phyloP scores from a whole-genome alignment of 2,329 filamentous ascomycete species.

The Paracorniculantispora psalliotae region DNA sequence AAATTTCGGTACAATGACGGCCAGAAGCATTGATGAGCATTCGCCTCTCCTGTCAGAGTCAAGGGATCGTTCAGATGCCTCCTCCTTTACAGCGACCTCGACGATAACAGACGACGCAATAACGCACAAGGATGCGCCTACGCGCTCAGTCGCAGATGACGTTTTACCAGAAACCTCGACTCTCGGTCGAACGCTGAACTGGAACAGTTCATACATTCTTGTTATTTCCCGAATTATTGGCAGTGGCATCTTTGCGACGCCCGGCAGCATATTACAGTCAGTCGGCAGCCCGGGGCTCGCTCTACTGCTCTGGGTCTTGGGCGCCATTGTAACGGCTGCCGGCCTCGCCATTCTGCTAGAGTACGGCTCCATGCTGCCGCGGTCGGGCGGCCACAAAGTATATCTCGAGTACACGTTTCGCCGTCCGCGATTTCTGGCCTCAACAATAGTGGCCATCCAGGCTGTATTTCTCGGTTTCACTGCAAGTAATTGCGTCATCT shows the following conservation, averaged over 20 bases:
- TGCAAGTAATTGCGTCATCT: constrained; percentile 65
- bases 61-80: background rate
- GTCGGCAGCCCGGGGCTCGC: constrained; percentile 63
- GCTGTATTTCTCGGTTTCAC: constrained; percentile 62
- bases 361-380: constrained; percentile 65
- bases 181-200: constrained; percentile 54
- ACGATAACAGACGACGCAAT: background rate
- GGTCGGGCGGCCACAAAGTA: constrained; percentile 64
- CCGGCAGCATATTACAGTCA: constrained; percentile 59
- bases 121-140: constrained; percentile 11
- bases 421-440: constrained; percentile 57
- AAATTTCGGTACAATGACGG: background rate
- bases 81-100: background rate
- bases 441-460: constrained; percentile 58
- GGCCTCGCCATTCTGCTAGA: constrained; percentile 60
- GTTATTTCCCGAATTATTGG: constrained; percentile 66
- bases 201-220: constrained; percentile 61
- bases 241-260: constrained; percentile 68
- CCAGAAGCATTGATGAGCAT: background rate
- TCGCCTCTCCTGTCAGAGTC: constrained; percentile 6
- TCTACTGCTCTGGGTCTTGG: constrained; percentile 58
- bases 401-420: constrained; percentile 67
- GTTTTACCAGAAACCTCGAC: constrained; percentile 55
- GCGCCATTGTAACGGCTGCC: constrained; percentile 56
- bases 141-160: constrained; percentile 46